Percentiles rank a stretch among this genome's conserved stretches.
These are phyloP conservation scores for Galeopsis tetrahit DNA, from an alignment of 257 asterid species.

Conservation along the genomic window DNA sequence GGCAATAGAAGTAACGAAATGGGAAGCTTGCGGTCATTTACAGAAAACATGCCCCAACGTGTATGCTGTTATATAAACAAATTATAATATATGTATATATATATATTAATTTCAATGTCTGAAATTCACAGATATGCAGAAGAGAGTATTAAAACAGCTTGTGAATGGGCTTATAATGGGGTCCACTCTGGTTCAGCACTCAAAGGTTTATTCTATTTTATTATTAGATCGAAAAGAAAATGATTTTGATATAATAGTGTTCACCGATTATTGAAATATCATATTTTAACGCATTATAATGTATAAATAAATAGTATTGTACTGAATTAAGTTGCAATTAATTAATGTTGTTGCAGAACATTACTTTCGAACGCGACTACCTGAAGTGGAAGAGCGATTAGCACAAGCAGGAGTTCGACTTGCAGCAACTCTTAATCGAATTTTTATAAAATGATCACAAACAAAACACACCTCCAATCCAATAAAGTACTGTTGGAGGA, in stretches of 20 bases:
- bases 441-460: constrained; percentile 2
- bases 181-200: constrained; percentile 38
- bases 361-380: constrained; percentile 31
- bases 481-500: no score
- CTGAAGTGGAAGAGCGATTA: constrained; percentile 36
- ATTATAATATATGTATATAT: neutral
- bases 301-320: no score
- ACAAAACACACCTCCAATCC: no score
- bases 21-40: constrained; percentile 26
- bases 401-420: constrained; percentile 49
- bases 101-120: neutral
- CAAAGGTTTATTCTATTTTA: constrained; percentile 17
- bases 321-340: no score
- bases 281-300: no score
- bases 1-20: constrained; percentile 31
- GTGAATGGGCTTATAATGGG: constrained; percentile 48
- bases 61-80: constrained; percentile 22
- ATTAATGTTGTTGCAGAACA: constrained; percentile 31
- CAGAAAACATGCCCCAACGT: constrained; percentile 33
- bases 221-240: no score
- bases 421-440: constrained; percentile 42
- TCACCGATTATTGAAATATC: no score
- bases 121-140: constrained; percentile 33
- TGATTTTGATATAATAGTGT: no score
- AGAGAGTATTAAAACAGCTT: constrained; percentile 47